These are phyloP conservation scores for Plasmopara muralis DNA, from an alignment of 352 stramenopile species.

Conservation along the genomic window DNA sequence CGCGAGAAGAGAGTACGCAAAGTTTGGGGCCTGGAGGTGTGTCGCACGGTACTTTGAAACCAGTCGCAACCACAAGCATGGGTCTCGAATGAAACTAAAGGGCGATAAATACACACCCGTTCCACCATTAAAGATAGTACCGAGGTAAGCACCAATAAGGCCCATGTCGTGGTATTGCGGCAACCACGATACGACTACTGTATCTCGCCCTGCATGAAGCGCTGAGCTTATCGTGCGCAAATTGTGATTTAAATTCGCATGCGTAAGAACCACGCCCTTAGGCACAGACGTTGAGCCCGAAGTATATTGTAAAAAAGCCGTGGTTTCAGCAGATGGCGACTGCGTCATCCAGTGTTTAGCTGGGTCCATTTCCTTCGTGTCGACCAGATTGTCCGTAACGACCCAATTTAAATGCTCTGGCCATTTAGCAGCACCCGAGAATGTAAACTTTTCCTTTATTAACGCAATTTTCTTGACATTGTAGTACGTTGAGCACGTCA, in stretches of 20 bases:
- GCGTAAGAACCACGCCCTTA: slow-evolving; percentile 98
- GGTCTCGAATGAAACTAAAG: slow-evolving; percentile 95
- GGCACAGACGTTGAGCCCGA: slow-evolving; percentile 96
- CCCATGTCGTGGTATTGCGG: slow-evolving; percentile 99
- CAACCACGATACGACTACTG: slow-evolving; percentile 96
- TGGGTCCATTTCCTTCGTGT: slow-evolving; percentile 37
- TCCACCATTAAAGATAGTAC: slow-evolving; percentile 81
- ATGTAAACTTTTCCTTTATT: slow-evolving; percentile 79
- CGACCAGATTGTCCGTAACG: slow-evolving; percentile 70
- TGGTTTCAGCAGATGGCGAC: slow-evolving; percentile 35
- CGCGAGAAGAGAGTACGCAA: slow-evolving; percentile 94
- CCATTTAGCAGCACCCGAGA: slow-evolving; percentile 59
- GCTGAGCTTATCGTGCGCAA: slow-evolving; percentile 92
- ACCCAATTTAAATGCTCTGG: slow-evolving; percentile 87
- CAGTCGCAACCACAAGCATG: slow-evolving; percentile 93
- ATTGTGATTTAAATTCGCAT: slow-evolving; percentile 97
- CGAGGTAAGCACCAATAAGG: slow-evolving; percentile 93
- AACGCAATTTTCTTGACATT: slow-evolving; percentile 89
- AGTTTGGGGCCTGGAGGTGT: slow-evolving; percentile 98
- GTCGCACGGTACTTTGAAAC: slow-evolving; percentile 86
- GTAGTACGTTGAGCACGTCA: slow-evolving; percentile 93
- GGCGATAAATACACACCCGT: slow-evolving; percentile 97
- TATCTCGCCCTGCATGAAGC: slow-evolving; percentile 84
- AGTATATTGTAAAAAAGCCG: slow-evolving; percentile 99
- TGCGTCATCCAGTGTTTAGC: slow-evolving; percentile 37